Conservation (phyloP, 352 stramenopile genomes). For the Phytophthora hybrid region DNA sequence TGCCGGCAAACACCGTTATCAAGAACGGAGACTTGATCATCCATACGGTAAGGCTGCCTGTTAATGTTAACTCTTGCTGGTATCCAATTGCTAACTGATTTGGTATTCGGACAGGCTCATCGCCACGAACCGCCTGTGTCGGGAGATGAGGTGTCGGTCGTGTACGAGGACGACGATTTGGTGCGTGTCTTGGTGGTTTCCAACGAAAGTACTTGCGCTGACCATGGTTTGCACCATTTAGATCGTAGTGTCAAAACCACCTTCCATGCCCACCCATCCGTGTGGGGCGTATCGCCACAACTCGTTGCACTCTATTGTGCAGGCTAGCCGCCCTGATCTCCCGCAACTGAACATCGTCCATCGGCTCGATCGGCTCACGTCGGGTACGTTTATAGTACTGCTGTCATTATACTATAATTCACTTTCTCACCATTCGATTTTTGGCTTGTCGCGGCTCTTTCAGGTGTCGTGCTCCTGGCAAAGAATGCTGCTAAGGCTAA, state of each 20-base stretch:
- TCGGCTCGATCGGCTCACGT: slow-evolving; percentile 97
- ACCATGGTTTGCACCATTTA: slow-evolving; percentile 26
- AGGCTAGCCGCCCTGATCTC: slow-evolving; percentile 75
- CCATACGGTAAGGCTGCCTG: slow-evolving; percentile 72
- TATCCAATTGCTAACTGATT: background rate
- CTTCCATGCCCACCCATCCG: slow-evolving; percentile 95
- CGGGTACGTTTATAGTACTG: slow-evolving; percentile 51
- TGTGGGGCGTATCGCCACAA: slow-evolving; percentile 97
- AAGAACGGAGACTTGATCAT: slow-evolving; percentile 94
- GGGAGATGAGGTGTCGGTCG: slow-evolving; percentile 80
- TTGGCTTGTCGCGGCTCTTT: background rate
- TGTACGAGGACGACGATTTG: slow-evolving; percentile 81
- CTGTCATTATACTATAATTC: background rate
- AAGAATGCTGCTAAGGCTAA: slow-evolving; percentile 83
- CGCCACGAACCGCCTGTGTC: slow-evolving; percentile 96
- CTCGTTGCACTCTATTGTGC: slow-evolving; percentile 89
- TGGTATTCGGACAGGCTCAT: slow-evolving; percentile 76
- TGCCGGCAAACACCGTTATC: slow-evolving; percentile 83
- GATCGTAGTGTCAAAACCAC: slow-evolving; percentile 90
- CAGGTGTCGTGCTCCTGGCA: slow-evolving; percentile 85
- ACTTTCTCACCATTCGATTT: background rate
- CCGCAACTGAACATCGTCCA: slow-evolving; percentile 92
- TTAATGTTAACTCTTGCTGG: background rate
- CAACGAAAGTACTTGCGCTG: background rate
- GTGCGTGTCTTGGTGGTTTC: slow-evolving; percentile 37